Conservation (phyloP, 2,329 filamentous ascomycete genomes). For the Alternaria infectoria region DNA sequence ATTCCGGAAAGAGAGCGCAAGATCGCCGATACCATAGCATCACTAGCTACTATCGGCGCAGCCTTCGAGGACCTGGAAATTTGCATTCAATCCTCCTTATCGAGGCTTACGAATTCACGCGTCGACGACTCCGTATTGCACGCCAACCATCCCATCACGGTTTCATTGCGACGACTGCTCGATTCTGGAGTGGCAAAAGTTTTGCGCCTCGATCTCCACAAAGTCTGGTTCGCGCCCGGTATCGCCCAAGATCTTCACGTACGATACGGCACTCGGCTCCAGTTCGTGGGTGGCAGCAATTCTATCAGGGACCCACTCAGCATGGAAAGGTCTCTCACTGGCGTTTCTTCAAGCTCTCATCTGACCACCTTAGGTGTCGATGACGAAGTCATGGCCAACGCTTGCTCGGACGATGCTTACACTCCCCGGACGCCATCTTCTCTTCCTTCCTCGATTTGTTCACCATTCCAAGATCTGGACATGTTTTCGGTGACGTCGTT, state of each 20-base stretch:
- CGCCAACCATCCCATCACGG: conserved; percentile 19
- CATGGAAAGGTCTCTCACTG: conserved; percentile 10
- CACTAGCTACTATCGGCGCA: conserved; percentile 16
- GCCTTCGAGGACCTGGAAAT: conserved; percentile 17
- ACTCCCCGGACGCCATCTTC: conserved; percentile 1
- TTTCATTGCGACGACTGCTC: conserved; percentile 15
- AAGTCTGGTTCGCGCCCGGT: conserved; percentile 20
- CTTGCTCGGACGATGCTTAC: neutral
- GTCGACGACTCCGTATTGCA: conserved; percentile 26
- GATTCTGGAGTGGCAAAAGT: conserved; percentile 8
- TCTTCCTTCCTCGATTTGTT: conserved; percentile 12
- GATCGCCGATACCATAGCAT: conserved; percentile 14
- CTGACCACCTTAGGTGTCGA: conserved; percentile 10
- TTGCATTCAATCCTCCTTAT: conserved; percentile 15
- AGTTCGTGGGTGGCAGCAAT: neutral
- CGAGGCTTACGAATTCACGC: conserved; percentile 16
- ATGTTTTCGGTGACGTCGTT: conserved; percentile 18
- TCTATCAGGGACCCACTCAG: neutral
- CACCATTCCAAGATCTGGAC: conserved; percentile 17
- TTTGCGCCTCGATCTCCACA: conserved; percentile 10
- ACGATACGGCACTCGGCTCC: conserved; percentile 6
- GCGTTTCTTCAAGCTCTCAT: conserved; percentile 9
- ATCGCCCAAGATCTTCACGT: conserved; percentile 12
- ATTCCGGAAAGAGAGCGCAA: conserved; percentile 2
- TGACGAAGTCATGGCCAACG: conserved; percentile 6